phyloP scores from a whole-genome alignment of 148 eudicot genomes.

The Selenicereus undatus region DNA sequence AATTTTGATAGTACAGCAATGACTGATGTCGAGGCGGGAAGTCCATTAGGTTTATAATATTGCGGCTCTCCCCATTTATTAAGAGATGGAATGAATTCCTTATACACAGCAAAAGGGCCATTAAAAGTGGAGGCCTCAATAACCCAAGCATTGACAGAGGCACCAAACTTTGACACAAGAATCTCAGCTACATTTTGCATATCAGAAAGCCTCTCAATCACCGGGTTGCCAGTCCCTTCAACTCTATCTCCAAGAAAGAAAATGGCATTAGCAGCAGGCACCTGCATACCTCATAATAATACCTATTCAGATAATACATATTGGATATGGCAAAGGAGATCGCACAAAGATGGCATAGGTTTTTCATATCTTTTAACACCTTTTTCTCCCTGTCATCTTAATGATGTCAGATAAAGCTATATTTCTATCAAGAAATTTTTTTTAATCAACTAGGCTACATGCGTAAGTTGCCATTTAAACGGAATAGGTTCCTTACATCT shows the following conservation, averaged over 20 bases:
- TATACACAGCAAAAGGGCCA: constrained; percentile 84
- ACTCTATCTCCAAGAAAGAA: constrained; percentile 82
- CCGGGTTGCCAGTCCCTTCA: constrained; percentile 73
- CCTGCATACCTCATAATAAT: constrained; percentile 32
- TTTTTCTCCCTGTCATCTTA: neutral
- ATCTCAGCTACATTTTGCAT: constrained; percentile 57
- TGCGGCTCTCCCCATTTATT: constrained; percentile 74
- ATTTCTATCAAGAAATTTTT: neutral
- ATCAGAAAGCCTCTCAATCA: constrained; percentile 72
- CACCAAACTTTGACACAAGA: constrained; percentile 66
- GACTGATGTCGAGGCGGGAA: constrained; percentile 66
- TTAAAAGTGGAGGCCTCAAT: constrained; percentile 77
- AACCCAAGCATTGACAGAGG: constrained; percentile 68
- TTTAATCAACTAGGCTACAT: neutral
- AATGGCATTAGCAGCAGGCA: constrained; percentile 77
- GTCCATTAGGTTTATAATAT: constrained; percentile 51
- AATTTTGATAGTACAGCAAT: constrained; percentile 53
- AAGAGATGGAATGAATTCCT: constrained; percentile 56
- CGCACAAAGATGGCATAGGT: neutral
- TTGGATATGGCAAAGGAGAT: neutral
- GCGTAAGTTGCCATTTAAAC: neutral
- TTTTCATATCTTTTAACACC: neutral
- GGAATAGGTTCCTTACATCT: neutral
- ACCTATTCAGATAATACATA: neutral
- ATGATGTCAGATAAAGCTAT: neutral